These are phyloP conservation scores for Pezicula rhizophila DNA, from an alignment of 2,329 filamentous ascomycete species.

Conservation along the genomic window DNA sequence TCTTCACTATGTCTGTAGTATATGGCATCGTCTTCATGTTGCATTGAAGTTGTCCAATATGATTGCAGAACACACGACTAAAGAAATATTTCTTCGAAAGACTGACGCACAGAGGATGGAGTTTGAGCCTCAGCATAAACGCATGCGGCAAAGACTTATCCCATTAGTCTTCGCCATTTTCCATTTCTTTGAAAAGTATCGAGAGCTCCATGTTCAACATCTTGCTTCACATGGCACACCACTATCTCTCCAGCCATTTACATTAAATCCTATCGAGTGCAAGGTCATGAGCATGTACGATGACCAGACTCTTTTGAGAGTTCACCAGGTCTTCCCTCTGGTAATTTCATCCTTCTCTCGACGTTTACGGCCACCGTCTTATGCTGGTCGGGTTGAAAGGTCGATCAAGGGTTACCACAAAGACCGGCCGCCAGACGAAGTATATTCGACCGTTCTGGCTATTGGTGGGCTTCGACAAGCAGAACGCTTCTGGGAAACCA, in stretches of 20 bases:
- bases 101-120: slow-evolving; percentile 48
- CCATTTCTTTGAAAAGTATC: slow-evolving; percentile 62
- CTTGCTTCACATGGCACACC: slow-evolving; percentile 46
- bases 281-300: slow-evolving; percentile 61
- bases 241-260: slow-evolving; percentile 47
- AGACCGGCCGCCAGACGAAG: slow-evolving; percentile 56
- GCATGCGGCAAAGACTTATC: slow-evolving; percentile 59
- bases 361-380: slow-evolving; percentile 56
- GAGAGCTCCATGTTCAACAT: slow-evolving; percentile 51
- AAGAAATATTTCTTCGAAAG: slow-evolving; percentile 56
- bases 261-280: slow-evolving; percentile 55
- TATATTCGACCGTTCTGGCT: slow-evolving; percentile 54
- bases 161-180: slow-evolving; percentile 60
- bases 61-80: slow-evolving; percentile 59
- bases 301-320: slow-evolving; percentile 53
- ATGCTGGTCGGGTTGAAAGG: slow-evolving; percentile 56
- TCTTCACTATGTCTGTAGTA: slow-evolving; percentile 55
- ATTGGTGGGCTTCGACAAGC: slow-evolving; percentile 58
- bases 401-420: slow-evolving; percentile 58
- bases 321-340: slow-evolving; percentile 59
- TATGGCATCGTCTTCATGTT: slow-evolving; percentile 62
- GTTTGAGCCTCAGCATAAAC: slow-evolving; percentile 54
- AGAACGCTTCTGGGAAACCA: slow-evolving; percentile 59
- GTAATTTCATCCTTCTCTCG: slow-evolving; percentile 60
- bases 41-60: slow-evolving; percentile 55